Conservation (phyloP, 2,329 filamentous ascomycete genomes). For the Neofusicoccum cordaticola region DNA sequence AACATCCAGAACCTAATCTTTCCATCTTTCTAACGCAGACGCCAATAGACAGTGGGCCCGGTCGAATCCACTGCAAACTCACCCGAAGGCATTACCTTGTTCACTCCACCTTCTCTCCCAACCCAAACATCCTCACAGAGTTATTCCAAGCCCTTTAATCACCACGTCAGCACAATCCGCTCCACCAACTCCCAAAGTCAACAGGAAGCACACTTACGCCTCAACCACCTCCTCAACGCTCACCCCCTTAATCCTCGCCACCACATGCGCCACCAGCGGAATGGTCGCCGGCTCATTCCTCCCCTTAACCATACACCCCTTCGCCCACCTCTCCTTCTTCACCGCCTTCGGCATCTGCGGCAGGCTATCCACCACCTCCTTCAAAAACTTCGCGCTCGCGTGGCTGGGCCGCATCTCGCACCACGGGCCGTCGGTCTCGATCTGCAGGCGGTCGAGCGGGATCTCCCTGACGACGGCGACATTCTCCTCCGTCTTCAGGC, state of each 20-base stretch:
- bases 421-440: conserved; percentile 97
- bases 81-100: neutral
- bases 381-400: conserved; percentile 72
- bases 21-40: neutral
- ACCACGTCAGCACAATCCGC: neutral
- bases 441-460: conserved; percentile 75
- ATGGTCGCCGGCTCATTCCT: conserved; percentile 92
- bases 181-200: neutral
- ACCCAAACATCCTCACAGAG: conserved; percentile 39
- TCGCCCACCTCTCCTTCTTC: conserved; percentile 93
- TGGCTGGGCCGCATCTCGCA: conserved; percentile 60
- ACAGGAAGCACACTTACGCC: conserved; percentile 50
- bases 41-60: too few relatives aligned
- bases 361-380: conserved; percentile 50
- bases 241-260: conserved; percentile 81
- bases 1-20: too few relatives aligned
- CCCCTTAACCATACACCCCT: conserved; percentile 87
- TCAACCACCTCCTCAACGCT: conserved; percentile 79
- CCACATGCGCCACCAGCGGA: conserved; percentile 78
- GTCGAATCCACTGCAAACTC: neutral
- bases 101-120: conserved; percentile 28
- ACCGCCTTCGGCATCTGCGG: conserved; percentile 74
- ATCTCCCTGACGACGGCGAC: conserved; percentile 78
- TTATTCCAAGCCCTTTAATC: conserved; percentile 35
- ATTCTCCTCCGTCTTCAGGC: conserved; percentile 91